Evolutionary conservation across 768 basidiomycete genomes (phyloP), one percentile per base, ranked within the genome.

Genomic region (Kondoa malvinella): DNA sequence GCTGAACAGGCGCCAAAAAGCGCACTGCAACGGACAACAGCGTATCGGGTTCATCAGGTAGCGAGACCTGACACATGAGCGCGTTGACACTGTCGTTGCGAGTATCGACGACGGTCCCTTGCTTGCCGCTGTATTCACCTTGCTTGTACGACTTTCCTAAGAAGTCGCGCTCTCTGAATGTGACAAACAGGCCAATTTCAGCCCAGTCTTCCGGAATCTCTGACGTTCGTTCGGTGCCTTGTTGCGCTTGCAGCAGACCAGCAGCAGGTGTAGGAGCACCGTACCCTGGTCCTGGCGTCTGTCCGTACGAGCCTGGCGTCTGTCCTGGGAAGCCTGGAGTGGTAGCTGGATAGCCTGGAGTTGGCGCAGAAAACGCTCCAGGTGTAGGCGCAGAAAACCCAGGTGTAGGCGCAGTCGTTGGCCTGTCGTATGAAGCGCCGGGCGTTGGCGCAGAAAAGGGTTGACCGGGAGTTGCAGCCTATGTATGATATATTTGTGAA

Each of bases 391-490:
- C 77, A 1, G 73, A 72, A 64, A 72, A 74, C 1, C 77, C 78
- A 34, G 81, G 81, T 4, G 80, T 81, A 0, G 80, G 80, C n/a
- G 79, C 80, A 60, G 73, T 75, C 64, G 30, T 31, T 56, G n/a
- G 34, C 68, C n/a, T 26, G 27, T 60, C 25, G 14, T 60, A 25
- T 25, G 40, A 50, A 2, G 56, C 68, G 26, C 65, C 68, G 3
- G 68, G 68, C 30, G 68, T 69, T 17, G 68, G 69, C 50, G 69
- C 66, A 31, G 68, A 56, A 27, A 65, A 30, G 21, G 8, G 12
- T 8, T 50, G 21, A 50, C 21, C 40, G 40, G 8, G 21, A 50
- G 8, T 50, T 50, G 8, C 12, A 50, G 40, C 40, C 40, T 50
- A 50, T 50, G 12, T 21, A 21, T 21, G 21, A 50, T 50, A 8